A percentile compares a stretch with the other conserved stretches of the same genome.
Conservation (phyloP, 306 rosid genomes). For the Dalbergia cochinchinensis region DNA sequence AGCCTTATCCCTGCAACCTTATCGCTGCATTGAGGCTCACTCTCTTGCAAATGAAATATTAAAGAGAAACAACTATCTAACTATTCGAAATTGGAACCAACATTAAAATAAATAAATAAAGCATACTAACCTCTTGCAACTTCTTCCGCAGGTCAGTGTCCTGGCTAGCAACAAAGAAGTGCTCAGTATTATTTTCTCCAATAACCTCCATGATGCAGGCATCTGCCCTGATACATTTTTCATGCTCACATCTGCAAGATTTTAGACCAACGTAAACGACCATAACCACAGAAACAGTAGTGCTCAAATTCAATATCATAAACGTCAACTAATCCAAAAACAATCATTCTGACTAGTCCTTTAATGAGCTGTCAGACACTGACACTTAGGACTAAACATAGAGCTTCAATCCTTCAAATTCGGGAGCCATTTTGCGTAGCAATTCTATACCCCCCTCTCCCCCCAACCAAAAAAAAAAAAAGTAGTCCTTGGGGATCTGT, state of each 20-base stretch:
- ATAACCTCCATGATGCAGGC: slow-evolving; percentile 72
- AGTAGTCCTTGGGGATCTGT: too few species aligned
- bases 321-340: slow-evolving; percentile 23
- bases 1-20: too few species aligned
- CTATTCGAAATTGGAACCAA: background rate
- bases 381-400: slow-evolving; percentile 12
- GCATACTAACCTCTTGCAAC: slow-evolving; percentile 65
- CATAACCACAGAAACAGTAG: slow-evolving; percentile 7
- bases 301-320: slow-evolving; percentile 12
- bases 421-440: background rate
- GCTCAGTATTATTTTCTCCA: slow-evolving; percentile 76
- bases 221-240: slow-evolving; percentile 57
- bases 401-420: slow-evolving; percentile 14
- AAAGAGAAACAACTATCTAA: background rate
- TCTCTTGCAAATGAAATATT: slow-evolving; percentile 2
- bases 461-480: too few species aligned
- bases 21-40: too few species aligned
- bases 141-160: slow-evolving; percentile 65
- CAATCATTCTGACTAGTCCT: background rate
- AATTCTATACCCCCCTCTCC: background rate
- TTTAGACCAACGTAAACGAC: slow-evolving; percentile 35
- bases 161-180: slow-evolving; percentile 87
- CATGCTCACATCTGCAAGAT: slow-evolving; percentile 80
- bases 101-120: background rate
- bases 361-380: background rate